Conservation (phyloP, 2,329 filamentous ascomycete species). For the Chaetothyriales sp. region DNA sequence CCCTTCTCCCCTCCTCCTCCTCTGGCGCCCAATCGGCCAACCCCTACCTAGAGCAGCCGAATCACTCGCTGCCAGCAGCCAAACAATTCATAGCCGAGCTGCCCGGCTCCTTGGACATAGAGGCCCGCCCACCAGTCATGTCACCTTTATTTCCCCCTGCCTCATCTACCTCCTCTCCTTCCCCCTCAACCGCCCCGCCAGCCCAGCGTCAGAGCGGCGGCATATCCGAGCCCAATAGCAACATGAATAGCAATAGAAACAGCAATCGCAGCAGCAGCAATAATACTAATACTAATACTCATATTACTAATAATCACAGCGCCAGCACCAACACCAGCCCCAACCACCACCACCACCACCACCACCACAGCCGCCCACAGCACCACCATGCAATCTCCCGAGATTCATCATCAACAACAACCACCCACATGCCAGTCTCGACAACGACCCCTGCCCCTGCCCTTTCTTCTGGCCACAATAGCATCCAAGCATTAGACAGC, state of each 20-base stretch:
- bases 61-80: slow-evolving; percentile 1
- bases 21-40: neutral
- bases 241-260: slow-evolving; percentile 7
- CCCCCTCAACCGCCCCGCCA: slow-evolving; percentile 5
- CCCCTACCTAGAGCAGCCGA: slow-evolving; percentile 5
- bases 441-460: too few relatives aligned
- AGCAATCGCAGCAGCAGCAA: slow-evolving; percentile 6
- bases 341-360: neutral
- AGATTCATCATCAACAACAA: too few relatives aligned
- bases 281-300: neutral
- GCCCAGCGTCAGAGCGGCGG: slow-evolving; percentile 8
- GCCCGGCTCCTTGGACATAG: slow-evolving; percentile 6
- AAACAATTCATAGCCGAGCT: slow-evolving; percentile 13
- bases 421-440: too few relatives aligned
- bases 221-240: slow-evolving; percentile 2
- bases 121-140: neutral
- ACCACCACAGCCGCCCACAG: neutral
- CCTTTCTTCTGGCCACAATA: too few relatives aligned
- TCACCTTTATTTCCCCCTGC: slow-evolving; percentile 4
- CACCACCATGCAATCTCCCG: too few relatives aligned
- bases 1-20: neutral
- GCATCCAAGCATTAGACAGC: too few relatives aligned
- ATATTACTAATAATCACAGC: neutral
- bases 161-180: slow-evolving; percentile 1
- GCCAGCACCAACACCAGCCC: too few relatives aligned